Percentiles rank a stretch among this genome's conserved stretches.
These are phyloP conservation scores for Ogataea parapolymorpha DNA, from an alignment of 805 yeast genomes.

Conservation along the genomic window DNA sequence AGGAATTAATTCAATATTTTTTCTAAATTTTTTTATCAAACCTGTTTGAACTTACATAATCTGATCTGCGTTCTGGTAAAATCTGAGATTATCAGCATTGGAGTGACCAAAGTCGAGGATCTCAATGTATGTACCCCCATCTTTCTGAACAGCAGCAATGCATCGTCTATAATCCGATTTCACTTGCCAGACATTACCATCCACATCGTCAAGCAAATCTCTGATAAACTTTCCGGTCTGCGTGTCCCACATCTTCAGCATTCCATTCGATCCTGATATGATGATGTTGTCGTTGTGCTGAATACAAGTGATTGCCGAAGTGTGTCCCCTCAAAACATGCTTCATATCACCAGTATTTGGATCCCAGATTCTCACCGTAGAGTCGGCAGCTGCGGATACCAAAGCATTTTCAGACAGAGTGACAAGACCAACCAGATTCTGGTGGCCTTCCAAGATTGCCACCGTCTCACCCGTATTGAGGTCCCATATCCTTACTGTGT, in stretches of 20 bases:
- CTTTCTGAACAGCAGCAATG: slow-evolving; percentile 82
- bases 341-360: slow-evolving; percentile 68
- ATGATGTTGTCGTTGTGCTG: slow-evolving; percentile 81
- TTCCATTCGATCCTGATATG: slow-evolving; percentile 85
- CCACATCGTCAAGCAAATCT: slow-evolving; percentile 67
- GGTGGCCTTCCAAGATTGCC: slow-evolving; percentile 78
- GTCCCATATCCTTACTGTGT: slow-evolving; percentile 88
- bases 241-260: slow-evolving; percentile 85
- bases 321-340: slow-evolving; percentile 74
- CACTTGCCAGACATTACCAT: slow-evolving; percentile 94
- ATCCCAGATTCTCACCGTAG: slow-evolving; percentile 90
- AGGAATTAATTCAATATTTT: not conserved
- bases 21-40: slow-evolving; percentile 2
- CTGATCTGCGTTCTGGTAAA: slow-evolving; percentile 14
- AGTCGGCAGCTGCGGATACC: slow-evolving; percentile 95
- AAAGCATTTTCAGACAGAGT: slow-evolving; percentile 71
- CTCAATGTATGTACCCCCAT: slow-evolving; percentile 72
- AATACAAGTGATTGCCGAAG: slow-evolving; percentile 88
- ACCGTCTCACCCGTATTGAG: slow-evolving; percentile 68
- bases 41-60: slow-evolving; percentile 3
- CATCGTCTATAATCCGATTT: slow-evolving; percentile 79
- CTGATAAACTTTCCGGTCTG: slow-evolving; percentile 71
- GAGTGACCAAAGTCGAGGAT: slow-evolving; percentile 69
- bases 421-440: slow-evolving; percentile 82
- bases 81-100: slow-evolving; percentile 12